A percentile compares a stretch with the other conserved stretches of the same genome.
Evolutionary conservation across 257 asterid species (phyloP).

Genomic region (Datura wrightii): DNA sequence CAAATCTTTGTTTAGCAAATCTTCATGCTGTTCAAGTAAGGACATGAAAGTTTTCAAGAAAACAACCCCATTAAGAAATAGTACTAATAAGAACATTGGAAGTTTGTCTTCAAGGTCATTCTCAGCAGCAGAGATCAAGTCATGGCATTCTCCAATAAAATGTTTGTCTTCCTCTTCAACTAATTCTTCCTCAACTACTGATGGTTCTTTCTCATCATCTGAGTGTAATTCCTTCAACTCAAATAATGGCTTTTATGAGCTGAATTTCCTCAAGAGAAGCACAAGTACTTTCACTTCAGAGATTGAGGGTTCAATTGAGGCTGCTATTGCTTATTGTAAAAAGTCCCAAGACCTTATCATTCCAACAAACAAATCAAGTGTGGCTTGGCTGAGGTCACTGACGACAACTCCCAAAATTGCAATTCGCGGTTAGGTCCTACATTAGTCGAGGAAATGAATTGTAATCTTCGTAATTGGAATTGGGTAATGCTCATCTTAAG

Average conservation of each 20-base stretch:
- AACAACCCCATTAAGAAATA: not conserved
- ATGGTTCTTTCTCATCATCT: constrained; percentile 49
- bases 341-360: constrained; percentile 47
- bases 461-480: too few species aligned
- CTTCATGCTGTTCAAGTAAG: constrained; percentile 22
- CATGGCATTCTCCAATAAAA: constrained; percentile 45
- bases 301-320: constrained; percentile 61
- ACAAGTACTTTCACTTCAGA: constrained; percentile 44
- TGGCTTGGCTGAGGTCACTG: too few species aligned
- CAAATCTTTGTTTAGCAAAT: constrained; percentile 35
- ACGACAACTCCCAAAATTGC: too few species aligned
- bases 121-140: constrained; percentile 53
- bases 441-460: too few species aligned
- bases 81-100: constrained; percentile 25
- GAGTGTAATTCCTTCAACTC: constrained; percentile 46
- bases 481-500: too few species aligned
- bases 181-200: constrained; percentile 41
- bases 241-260: constrained; percentile 34
- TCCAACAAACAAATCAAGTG: too few species aligned
- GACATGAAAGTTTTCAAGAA: not conserved
- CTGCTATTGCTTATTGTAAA: constrained; percentile 76
- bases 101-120: constrained; percentile 45
- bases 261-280: constrained; percentile 50
- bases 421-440: too few species aligned
- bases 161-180: constrained; percentile 47